Evolutionary conservation across 2,329 filamentous ascomycete genomes (phyloP), one percentile per base, ranked within the genome.

Genomic region (Fusarium pseudograminearum): DNA sequence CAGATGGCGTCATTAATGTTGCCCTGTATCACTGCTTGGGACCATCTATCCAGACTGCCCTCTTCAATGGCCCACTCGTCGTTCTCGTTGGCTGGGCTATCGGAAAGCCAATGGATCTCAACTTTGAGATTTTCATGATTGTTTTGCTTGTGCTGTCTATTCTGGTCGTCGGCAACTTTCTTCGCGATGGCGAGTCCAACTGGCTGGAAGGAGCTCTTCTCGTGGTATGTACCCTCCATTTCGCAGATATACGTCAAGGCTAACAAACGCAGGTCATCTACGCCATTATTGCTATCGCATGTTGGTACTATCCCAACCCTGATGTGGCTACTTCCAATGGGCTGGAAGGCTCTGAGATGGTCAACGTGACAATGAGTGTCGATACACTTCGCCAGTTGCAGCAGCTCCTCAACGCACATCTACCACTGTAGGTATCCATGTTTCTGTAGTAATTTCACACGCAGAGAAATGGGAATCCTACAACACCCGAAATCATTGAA

Each of bases 81-180:
- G 87, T 93, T 26, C 81, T 93, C 28, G 87, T 93, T 28, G 90
- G 88, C 11, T 93, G 91, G 91, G 87, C 87, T 9, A 79, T 92
- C 18, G 81, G 80, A 38, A 89, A 89, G 72, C 76, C 84, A 2
- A 89, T 94, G 86, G 87, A 89, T 64, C 82, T 93, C 55, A 89
- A 92, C 72, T 93, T 94, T 74, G 90, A 93, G 72, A 86, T 92
- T 18, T 94, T 94, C 80, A 91, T 92, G 82, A 85, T 92, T n/a
- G 86, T 90, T 18, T 81, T 92, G 8, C 80, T 94, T 1, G 89
- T 94, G n/a, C 81, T 94, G 33, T 88, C 90, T 3, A 92, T 93
- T 60, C 79, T 94, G 16, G 90, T 92, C 0, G 90, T 93, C 47
- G 90, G 91, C 3, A 92, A 91, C 65, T 93, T 94, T 79, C 81